phyloP scores from a whole-genome alignment of 306 rosid species.

The Hippophae tibetana region DNA sequence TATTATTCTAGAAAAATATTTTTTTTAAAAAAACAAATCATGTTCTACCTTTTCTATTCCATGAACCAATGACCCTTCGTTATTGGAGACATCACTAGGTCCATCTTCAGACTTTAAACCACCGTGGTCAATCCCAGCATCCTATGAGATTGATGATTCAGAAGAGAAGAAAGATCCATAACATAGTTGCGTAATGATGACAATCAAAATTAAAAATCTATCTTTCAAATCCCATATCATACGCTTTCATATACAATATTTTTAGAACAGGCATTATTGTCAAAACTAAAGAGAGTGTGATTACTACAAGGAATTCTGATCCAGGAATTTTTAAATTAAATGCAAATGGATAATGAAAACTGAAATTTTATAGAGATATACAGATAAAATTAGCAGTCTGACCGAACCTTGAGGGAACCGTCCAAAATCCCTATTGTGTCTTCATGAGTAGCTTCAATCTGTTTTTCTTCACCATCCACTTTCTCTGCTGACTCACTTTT shows the following conservation, averaged over 20 bases:
- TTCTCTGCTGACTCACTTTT: conserved; percentile 30
- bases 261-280: too few species aligned
- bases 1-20: conserved; percentile 4
- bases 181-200: too few species aligned
- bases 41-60: conserved; percentile 44
- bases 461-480: conserved; percentile 27
- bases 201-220: too few species aligned
- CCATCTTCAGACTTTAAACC: conserved; percentile 33
- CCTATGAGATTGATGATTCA: conserved; percentile 47
- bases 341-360: too few species aligned
- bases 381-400: conserved; percentile 2
- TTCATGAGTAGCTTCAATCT: conserved; percentile 26
- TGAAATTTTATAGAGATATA: neutral
- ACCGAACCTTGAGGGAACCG: conserved; percentile 30
- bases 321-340: too few species aligned
- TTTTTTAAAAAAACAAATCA: conserved; percentile 6
- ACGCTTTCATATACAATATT: too few species aligned
- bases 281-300: too few species aligned
- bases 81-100: conserved; percentile 22
- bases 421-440: conserved; percentile 31
- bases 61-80: conserved; percentile 26
- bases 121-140: conserved; percentile 22
- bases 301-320: too few species aligned
- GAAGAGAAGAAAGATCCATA: conserved; percentile 14
- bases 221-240: too few species aligned